phyloP scores from a whole-genome alignment of 2,329 filamentous ascomycete genomes.

The Alternaria angustiovoidea region DNA sequence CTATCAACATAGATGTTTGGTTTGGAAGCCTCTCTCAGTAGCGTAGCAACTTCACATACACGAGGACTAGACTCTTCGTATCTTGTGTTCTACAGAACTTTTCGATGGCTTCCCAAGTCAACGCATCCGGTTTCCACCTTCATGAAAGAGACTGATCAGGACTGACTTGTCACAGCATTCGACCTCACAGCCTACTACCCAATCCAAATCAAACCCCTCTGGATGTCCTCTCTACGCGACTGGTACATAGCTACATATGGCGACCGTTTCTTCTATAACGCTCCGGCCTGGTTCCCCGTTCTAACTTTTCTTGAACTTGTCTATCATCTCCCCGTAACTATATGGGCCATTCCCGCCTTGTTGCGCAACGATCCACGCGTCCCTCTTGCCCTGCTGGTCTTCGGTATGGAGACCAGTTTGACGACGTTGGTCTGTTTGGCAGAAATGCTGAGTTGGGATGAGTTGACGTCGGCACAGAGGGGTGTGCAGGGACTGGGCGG shows the following conservation, averaged over 20 bases:
- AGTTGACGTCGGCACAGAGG: constrained; percentile 39
- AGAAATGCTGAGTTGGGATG: constrained; percentile 65
- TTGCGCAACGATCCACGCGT: constrained; percentile 64
- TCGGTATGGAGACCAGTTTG: constrained; percentile 65
- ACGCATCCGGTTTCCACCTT: not conserved
- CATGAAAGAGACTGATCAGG: not conserved
- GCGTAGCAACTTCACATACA: not conserved
- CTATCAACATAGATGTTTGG: not conserved
- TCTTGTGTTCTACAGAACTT: not conserved
- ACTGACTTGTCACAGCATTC: constrained; percentile 58
- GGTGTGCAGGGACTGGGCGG: constrained; percentile 42
- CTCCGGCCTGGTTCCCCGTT: constrained; percentile 66
- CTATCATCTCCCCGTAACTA: constrained; percentile 67
- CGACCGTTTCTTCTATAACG: constrained; percentile 68
- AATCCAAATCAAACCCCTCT: constrained; percentile 55
- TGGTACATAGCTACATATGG: constrained; percentile 69
- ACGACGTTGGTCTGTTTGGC: constrained; percentile 70
- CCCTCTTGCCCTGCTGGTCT: constrained; percentile 68
- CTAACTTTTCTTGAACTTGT: constrained; percentile 67
- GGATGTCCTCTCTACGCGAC: constrained; percentile 60
- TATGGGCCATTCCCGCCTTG: constrained; percentile 67
- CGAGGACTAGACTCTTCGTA: not conserved
- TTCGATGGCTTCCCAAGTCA: not conserved
- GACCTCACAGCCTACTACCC: constrained; percentile 70
- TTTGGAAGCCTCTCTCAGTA: not conserved